A percentile compares a stretch with the other conserved stretches of the same genome.
Conservation (phyloP, 164 flowering plant genomes). For the Amborella trichopoda region DNA sequence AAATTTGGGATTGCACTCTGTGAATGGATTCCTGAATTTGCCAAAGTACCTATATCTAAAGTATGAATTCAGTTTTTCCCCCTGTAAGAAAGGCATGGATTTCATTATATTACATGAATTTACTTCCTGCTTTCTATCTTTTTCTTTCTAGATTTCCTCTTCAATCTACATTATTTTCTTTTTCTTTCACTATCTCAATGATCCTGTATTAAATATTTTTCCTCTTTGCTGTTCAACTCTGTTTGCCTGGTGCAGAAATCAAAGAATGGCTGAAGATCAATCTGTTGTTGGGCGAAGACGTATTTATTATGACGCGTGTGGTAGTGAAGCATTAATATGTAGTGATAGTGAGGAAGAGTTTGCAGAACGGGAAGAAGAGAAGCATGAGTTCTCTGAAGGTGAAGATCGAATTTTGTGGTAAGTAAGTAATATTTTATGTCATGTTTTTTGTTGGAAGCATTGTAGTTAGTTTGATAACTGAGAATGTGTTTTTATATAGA, state of each 20-base stretch:
- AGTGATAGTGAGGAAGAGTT: conserved; percentile 96
- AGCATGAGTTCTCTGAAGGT: conserved; percentile 69
- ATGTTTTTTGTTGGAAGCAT: no score
- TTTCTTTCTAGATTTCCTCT: not conserved
- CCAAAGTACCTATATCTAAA: not conserved
- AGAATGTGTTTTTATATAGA: no score
- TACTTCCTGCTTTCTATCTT: not conserved
- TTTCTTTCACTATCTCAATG: not conserved
- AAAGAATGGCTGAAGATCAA: conserved; percentile 97
- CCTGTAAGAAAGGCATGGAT: not conserved
- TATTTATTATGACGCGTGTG: conserved; percentile 84
- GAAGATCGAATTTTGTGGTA: conserved; percentile 84
- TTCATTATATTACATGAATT: not conserved
- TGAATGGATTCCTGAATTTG: not conserved
- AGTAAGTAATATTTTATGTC: conserved; percentile 9
- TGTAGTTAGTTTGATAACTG: no score
- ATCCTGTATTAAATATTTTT: not conserved
- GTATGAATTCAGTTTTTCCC: not conserved
- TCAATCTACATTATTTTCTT: not conserved
- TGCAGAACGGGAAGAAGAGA: conserved; percentile 64
- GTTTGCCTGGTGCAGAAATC: conserved; percentile 59
- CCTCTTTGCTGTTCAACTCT: not conserved
- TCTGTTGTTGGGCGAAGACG: conserved; percentile 93
- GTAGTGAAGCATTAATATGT: conserved; percentile 83
- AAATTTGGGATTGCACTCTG: not conserved